Conservation (phyloP, 192 early-diverging fungal genomes). For the Dimargaris xerosporica region DNA sequence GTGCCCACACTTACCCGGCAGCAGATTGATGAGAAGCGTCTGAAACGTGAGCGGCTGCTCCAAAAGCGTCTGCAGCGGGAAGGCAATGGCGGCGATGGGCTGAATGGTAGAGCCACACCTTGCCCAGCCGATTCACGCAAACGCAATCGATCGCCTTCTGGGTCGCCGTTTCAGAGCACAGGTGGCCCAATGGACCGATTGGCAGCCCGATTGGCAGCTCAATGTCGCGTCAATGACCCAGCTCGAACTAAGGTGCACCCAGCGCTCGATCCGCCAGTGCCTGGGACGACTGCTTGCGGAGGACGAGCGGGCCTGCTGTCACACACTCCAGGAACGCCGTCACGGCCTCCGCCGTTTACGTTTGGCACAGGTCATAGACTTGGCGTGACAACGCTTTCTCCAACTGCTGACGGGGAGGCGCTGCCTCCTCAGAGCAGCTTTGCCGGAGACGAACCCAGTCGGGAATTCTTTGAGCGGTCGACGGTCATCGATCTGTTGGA, state of each 20-base stretch:
- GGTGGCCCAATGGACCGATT: not conserved
- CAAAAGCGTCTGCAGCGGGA: slow-evolving; percentile 4
- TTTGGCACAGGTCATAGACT: not conserved
- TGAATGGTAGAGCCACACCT: not conserved
- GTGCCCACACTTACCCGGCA: not conserved
- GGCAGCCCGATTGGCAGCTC: not conserved
- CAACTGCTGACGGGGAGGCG: not conserved
- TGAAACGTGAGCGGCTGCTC: slow-evolving; percentile 2
- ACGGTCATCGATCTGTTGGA: slow-evolving; percentile 5
- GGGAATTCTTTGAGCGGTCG: slow-evolving; percentile 10
- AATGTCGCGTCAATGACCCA: not conserved
- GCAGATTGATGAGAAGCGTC: slow-evolving; percentile 12
- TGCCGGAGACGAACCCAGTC: not conserved
- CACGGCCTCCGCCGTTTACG: not conserved
- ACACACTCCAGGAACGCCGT: not conserved
- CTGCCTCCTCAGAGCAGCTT: not conserved
- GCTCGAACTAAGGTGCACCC: not conserved
- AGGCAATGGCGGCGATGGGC: not conserved
- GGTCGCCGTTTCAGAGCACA: not conserved
- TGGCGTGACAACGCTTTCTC: not conserved
- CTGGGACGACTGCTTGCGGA: not conserved
- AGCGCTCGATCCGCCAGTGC: not conserved
- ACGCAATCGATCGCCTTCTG: not conserved
- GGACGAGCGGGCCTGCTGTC: not conserved
- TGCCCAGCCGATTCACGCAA: not conserved